Base-by-base conservation (phyloP, 129 eudicot genomes). In the Saussurea involucrata region DNA sequence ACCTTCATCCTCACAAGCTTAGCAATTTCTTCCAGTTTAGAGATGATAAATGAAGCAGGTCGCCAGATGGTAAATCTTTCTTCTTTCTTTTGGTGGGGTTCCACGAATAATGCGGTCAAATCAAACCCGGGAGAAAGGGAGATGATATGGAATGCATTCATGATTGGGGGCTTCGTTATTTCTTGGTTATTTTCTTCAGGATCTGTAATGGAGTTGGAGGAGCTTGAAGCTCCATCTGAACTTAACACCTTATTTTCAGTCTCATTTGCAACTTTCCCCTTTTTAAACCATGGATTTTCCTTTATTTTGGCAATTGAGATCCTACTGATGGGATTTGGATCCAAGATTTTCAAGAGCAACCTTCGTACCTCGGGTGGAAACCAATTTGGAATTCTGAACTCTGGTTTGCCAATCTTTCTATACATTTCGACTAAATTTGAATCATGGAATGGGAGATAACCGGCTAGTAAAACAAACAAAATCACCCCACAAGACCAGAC, bases 371-470 rank as follows among this genome's bases (percentile, higher is more conserved):
- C 98, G 0, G 33, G 68, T 6, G 92, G 84, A 42, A 94, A 80
- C 93, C 93, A 91, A 71, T 60, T 85, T 4, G 98, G 98, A 80
- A 74, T 86, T 80, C 63, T 94, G 71, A 76, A 94, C 12, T 91
- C 96, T 8, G 90, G 86, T 75, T 80, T 91, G 12, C 90, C 92
- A 44, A 94, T 94, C 85, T 94, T 94, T 78, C 95, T 88, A 68
- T 93, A 93, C 98, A 93, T 84, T 78, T 87, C 97, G 76, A 93
- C 83, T 75, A 93, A 79, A 85, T 93, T 93, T 2, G 95, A 82
- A 82, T 90, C 94, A 72, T 89, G 92, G 84, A 93, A 93, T 7
- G 98, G 98, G 74, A 94, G 93, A 89, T 87, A 89, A 72, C 98
- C 97, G 13, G 95, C 95, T 82, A 92, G 71, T 64, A 92, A 72